A percentile compares a stretch with the other conserved stretches of the same genome.
Conservation (phyloP, 177 flowering plant genomes). For the Vitis hybrid region DNA sequence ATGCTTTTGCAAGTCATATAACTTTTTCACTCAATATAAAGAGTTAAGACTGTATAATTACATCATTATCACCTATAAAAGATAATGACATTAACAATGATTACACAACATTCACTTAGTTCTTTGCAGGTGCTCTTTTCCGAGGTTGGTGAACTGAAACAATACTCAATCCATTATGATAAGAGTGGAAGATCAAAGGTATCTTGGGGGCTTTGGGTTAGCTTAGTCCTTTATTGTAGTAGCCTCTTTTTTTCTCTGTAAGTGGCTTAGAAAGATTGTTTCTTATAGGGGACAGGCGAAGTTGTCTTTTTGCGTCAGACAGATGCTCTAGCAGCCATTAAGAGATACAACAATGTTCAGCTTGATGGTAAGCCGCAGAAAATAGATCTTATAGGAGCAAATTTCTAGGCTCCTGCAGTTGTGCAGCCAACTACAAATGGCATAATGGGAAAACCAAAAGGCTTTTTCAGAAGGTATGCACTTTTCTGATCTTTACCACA, state of each 20-base stretch:
- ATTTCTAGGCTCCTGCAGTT: slow-evolving; percentile 26
- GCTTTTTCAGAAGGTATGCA: slow-evolving; percentile 24
- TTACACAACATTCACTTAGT: background rate
- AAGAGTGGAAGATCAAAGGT: slow-evolving; percentile 76
- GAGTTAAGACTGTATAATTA: too few relatives aligned
- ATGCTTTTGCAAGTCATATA: too few relatives aligned
- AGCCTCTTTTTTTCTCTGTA: background rate
- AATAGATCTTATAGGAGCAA: slow-evolving; percentile 54
- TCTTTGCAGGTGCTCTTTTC: slow-evolving; percentile 56
- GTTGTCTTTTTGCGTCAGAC: slow-evolving; percentile 29
- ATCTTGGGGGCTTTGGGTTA: background rate
- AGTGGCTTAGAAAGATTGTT: slow-evolving; percentile 9
- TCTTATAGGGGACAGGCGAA: slow-evolving; percentile 38
- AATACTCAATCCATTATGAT: slow-evolving; percentile 55
- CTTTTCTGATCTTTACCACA: background rate
- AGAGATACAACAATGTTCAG: slow-evolving; percentile 49
- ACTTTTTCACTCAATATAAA: too few relatives aligned
- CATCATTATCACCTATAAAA: too few relatives aligned
- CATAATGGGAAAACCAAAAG: slow-evolving; percentile 20
- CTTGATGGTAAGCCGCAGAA: slow-evolving; percentile 73
- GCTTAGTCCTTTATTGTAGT: background rate
- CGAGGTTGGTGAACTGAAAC: slow-evolving; percentile 56
- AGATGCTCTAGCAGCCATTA: slow-evolving; percentile 58
- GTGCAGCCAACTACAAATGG: slow-evolving; percentile 19
- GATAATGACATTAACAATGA: background rate